phyloP scores from a whole-genome alignment of 768 basidiomycete species.

The Lentinula boryana region DNA sequence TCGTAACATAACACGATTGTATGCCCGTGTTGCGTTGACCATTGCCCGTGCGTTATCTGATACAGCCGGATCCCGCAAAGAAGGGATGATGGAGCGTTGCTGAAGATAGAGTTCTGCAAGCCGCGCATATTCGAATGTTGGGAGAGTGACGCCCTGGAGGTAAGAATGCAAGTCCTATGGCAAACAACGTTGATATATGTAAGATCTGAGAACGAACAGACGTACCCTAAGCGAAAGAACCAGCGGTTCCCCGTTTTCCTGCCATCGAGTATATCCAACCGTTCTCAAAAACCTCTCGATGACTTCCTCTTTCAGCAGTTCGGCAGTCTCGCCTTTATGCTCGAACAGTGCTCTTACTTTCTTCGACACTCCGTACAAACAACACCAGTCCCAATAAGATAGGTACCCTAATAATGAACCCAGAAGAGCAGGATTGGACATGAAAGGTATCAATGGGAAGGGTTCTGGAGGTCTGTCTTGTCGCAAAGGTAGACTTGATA shows the following conservation, averaged over 20 bases:
- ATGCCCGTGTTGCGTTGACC: conserved; percentile 63
- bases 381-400: conserved; percentile 69
- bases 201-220: not conserved
- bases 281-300: conserved; percentile 64
- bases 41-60: conserved; percentile 42
- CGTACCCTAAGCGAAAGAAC: conserved; percentile 56
- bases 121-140: conserved; percentile 65
- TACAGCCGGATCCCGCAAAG: conserved; percentile 32
- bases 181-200: not conserved
- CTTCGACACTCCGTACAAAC: conserved; percentile 52
- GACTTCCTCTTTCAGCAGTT: conserved; percentile 50
- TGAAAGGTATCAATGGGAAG: conserved; percentile 52
- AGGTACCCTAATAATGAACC: conserved; percentile 50
- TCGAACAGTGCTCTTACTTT: conserved; percentile 43
- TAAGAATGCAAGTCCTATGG: conserved; percentile 74
- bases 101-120: conserved; percentile 55
- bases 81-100: conserved; percentile 34
- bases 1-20: conserved; percentile 74
- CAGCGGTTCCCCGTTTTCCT: conserved; percentile 57
- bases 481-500: conserved; percentile 10
- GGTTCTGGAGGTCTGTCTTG: conserved; percentile 33
- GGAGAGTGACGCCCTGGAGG: conserved; percentile 73
- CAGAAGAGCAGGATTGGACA: conserved; percentile 49
- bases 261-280: conserved; percentile 72
- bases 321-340: conserved; percentile 13